Conservation (phyloP, 2,329 filamentous ascomycete species). For the Aspergillus ibericus region DNA sequence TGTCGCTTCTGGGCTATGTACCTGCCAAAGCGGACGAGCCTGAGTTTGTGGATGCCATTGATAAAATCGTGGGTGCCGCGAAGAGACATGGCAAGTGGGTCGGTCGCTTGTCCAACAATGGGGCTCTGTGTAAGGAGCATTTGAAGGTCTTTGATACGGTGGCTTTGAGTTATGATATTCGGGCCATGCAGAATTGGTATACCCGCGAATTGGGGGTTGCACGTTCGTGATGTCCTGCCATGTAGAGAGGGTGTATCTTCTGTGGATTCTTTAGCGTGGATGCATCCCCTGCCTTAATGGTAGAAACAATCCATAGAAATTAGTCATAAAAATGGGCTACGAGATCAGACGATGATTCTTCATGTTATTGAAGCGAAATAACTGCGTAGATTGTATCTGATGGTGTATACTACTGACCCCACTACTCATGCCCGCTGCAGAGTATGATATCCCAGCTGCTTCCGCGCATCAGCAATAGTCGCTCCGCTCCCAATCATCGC, state of each 20-base stretch:
- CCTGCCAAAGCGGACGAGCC: neutral
- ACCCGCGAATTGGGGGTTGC: slow-evolving; percentile 14
- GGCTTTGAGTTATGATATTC: slow-evolving; percentile 47
- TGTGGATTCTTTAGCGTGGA: neutral
- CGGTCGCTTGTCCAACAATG: neutral
- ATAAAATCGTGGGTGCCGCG: neutral
- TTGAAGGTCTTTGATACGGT: slow-evolving; percentile 45
- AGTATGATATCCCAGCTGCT: neutral
- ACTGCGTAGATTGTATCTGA: too few relatives aligned
- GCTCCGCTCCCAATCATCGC: neutral
- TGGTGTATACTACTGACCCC: too few relatives aligned
- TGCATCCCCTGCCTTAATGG: too few relatives aligned
- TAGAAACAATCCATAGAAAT: too few relatives aligned
- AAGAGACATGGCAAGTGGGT: neutral
- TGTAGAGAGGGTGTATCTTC: neutral
- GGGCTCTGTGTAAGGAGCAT: slow-evolving; percentile 37
- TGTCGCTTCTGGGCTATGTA: neutral
- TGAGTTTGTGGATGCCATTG: neutral
- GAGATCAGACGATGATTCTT: too few relatives aligned
- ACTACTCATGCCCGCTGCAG: neutral
- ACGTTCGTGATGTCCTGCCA: neutral
- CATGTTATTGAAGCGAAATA: too few relatives aligned
- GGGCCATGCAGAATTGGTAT: slow-evolving; percentile 54
- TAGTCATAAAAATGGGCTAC: too few relatives aligned
- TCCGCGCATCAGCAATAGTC: neutral